phyloP scores from a whole-genome alignment of 352 stramenopile genomes.

The Phytophthora syringae region DNA sequence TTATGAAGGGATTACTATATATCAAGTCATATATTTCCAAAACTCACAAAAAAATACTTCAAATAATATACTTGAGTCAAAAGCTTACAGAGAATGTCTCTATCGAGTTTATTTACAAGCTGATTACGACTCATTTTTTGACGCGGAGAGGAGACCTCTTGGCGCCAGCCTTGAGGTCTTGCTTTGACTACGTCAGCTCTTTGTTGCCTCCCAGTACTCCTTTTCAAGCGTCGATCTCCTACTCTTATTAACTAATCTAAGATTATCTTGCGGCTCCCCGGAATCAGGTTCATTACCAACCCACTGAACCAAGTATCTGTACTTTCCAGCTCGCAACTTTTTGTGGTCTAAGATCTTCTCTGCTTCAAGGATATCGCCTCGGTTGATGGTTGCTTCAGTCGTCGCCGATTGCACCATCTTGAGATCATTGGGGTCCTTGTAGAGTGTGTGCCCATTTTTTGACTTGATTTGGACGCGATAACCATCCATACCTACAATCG shows the following conservation, averaged over 20 bases:
- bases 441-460: slow-evolving; percentile 33
- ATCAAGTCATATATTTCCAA: slow-evolving; percentile 4
- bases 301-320: slow-evolving; percentile 37
- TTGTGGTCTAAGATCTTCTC: slow-evolving; percentile 28
- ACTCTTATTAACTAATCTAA: slow-evolving; percentile 26
- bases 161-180: no score
- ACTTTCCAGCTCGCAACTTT: slow-evolving; percentile 10
- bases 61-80: neutral
- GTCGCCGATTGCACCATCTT: slow-evolving; percentile 24
- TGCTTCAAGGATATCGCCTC: slow-evolving; percentile 14
- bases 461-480: slow-evolving; percentile 22
- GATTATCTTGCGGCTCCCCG: slow-evolving; percentile 29
- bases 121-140: slow-evolving; percentile 6
- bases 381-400: slow-evolving; percentile 13
- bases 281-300: slow-evolving; percentile 17
- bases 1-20: no score
- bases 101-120: slow-evolving; percentile 10
- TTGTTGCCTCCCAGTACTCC: neutral
- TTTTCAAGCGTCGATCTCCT: slow-evolving; percentile 4
- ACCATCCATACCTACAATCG: slow-evolving; percentile 31
- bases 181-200: no score
- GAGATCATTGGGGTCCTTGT: slow-evolving; percentile 27
- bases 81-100: slow-evolving; percentile 11
- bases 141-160: no score
- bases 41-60: neutral